Percentiles rank a stretch among this genome's conserved stretches.
phyloP scores from a whole-genome alignment of 495 filamentous ascomycete species.

The Penicillium crystallinum region DNA sequence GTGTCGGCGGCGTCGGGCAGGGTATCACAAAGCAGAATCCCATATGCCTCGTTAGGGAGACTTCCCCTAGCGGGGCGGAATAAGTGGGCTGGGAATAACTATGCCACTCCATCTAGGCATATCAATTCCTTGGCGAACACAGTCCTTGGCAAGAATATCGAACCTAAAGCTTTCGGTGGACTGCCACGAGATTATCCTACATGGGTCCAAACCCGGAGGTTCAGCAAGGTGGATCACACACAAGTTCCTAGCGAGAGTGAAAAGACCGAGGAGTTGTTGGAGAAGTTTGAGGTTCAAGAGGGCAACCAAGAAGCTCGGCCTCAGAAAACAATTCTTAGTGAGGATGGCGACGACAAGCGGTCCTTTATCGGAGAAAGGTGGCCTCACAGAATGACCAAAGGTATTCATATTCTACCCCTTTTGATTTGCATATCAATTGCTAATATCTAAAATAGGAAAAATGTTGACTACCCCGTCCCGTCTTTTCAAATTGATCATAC shows the following conservation, averaged over 20 bases:
- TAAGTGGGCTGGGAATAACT: background rate
- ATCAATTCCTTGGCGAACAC: background rate
- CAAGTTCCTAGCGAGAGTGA: conserved; percentile 16
- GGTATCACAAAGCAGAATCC: background rate
- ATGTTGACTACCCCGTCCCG: conserved; percentile 85
- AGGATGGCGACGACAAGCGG: background rate
- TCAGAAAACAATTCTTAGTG: conserved; percentile 6
- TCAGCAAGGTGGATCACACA: conserved; percentile 18
- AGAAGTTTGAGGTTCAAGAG: conserved; percentile 12
- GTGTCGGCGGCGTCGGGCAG: conserved; percentile 2
- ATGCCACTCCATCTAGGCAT: background rate
- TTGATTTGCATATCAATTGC: background rate
- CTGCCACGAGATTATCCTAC: background rate
- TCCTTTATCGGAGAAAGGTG: conserved; percentile 46
- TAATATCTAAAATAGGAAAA: conserved; percentile 54
- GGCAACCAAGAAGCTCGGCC: conserved; percentile 7
- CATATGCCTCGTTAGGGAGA: background rate
- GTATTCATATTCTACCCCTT: conserved; percentile 25
- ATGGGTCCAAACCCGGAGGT: conserved; percentile 11
- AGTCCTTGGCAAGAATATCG: background rate
- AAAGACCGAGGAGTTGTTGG: conserved; percentile 19
- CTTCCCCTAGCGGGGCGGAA: background rate
- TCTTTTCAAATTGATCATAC: conserved; percentile 83
- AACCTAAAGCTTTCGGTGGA: background rate
- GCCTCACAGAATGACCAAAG: conserved; percentile 58